A percentile compares a stretch with the other conserved stretches of the same genome.
These are phyloP conservation scores for Pseudogymnoascus sp. DNA, from an alignment of 2,329 filamentous ascomycete genomes.

Conservation along the genomic window DNA sequence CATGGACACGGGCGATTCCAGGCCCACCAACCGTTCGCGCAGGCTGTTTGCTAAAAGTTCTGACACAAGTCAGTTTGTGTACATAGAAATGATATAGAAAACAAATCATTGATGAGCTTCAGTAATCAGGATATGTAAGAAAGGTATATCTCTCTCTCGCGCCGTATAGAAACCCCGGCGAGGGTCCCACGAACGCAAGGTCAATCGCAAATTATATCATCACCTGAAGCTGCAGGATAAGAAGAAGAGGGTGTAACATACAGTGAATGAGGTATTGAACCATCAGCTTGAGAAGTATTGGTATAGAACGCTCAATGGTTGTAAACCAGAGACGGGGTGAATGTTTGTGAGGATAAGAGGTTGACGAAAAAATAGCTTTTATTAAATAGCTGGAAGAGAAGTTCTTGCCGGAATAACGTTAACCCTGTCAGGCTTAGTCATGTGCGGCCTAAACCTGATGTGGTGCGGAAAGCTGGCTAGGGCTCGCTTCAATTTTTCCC, in stretches of 20 bases:
- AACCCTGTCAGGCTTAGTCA: not conserved
- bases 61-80: constrained; percentile 5
- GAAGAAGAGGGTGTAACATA: constrained; percentile 6
- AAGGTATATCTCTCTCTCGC: constrained; percentile 75
- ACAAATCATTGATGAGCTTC: constrained; percentile 8
- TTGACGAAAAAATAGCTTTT: constrained; percentile 6
- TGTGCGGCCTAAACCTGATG: not conserved
- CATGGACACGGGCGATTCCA: not conserved
- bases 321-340: not conserved
- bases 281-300: not conserved
- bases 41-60: not conserved
- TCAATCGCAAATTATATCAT: constrained; percentile 99
- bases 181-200: constrained; percentile 71
- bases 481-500: constrained; percentile 11
- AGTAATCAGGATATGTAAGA: constrained; percentile 97
- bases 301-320: not conserved
- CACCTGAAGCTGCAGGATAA: constrained; percentile 40
- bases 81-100: not conserved
- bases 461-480: constrained; percentile 10
- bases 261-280: constrained; percentile 6
- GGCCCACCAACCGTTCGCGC: not conserved
- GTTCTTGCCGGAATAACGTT: constrained; percentile 1
- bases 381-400: constrained; percentile 7
- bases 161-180: constrained; percentile 83
- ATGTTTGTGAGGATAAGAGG: not conserved